Conservation (phyloP, 345 rosid species). For the Ailanthus altissimus region DNA sequence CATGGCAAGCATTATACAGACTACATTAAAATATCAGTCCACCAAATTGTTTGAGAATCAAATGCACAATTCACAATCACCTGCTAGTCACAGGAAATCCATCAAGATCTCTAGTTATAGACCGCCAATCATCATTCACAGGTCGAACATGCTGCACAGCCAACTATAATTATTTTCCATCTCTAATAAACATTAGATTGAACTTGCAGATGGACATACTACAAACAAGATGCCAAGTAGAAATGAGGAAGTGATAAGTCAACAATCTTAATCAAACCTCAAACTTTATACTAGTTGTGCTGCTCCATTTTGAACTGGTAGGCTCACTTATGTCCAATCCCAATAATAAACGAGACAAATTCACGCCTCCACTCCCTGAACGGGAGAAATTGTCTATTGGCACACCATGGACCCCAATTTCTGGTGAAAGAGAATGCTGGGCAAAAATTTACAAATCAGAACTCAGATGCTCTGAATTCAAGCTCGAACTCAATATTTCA, state of each 20-base stretch:
- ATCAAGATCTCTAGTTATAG: slow-evolving; percentile 77
- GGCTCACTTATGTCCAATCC: slow-evolving; percentile 91
- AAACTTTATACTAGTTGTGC: slow-evolving; percentile 81
- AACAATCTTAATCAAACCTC: slow-evolving; percentile 51
- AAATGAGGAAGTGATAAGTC: not conserved
- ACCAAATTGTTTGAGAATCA: slow-evolving; percentile 19
- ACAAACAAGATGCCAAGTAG: slow-evolving; percentile 16
- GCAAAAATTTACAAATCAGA: slow-evolving; percentile 22
- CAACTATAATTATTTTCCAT: slow-evolving; percentile 20
- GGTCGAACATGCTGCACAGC: slow-evolving; percentile 73
- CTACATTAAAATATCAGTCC: slow-evolving; percentile 31
- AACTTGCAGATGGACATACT: not conserved
- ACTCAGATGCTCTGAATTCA: not conserved
- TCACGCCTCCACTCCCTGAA: slow-evolving; percentile 88
- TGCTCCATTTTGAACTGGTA: slow-evolving; percentile 79
- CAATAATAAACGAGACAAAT: slow-evolving; percentile 72
- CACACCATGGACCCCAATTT: slow-evolving; percentile 83
- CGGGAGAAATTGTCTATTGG: slow-evolving; percentile 84
- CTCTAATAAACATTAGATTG: not conserved
- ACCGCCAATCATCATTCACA: slow-evolving; percentile 83
- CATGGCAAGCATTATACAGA: slow-evolving; percentile 36
- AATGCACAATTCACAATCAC: slow-evolving; percentile 38
- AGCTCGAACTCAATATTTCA: slow-evolving; percentile 4
- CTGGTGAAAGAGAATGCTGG: slow-evolving; percentile 94
- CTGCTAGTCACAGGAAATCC: slow-evolving; percentile 93